Conservation (phyloP, 2,329 filamentous ascomycete species). For the Monilinia polystroma region DNA sequence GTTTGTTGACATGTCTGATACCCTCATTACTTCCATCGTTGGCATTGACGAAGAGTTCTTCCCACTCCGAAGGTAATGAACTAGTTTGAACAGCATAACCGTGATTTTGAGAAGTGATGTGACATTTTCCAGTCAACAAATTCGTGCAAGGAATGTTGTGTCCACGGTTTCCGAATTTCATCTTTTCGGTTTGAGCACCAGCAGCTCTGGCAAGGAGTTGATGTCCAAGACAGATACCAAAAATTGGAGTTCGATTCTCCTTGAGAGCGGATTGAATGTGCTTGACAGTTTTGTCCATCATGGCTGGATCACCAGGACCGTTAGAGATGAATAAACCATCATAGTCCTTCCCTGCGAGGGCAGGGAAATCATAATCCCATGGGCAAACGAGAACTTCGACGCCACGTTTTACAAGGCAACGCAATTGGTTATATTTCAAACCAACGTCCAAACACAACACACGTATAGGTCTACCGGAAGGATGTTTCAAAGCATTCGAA, state of each 20-base stretch:
- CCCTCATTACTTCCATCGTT: conserved; percentile 98
- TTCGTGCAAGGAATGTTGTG: conserved; percentile 98
- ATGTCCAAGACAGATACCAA: conserved; percentile 95
- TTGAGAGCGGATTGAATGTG: conserved; percentile 75
- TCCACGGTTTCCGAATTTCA: conserved; percentile 99
- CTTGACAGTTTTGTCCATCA: conserved; percentile 75
- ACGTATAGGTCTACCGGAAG: conserved; percentile 81
- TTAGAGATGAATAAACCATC: conserved; percentile 98
- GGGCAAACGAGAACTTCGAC: conserved; percentile 93
- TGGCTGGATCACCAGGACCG: conserved; percentile 91
- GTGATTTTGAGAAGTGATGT: conserved; percentile 99
- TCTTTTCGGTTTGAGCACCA: conserved; percentile 83
- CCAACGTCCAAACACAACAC: conserved; percentile 94
- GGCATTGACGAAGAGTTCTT: conserved; percentile 94
- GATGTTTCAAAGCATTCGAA: conserved; percentile 73
- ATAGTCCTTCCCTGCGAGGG: conserved; percentile 75
- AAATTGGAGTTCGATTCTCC: conserved; percentile 81
- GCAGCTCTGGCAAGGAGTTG: conserved; percentile 87
- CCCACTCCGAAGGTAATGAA: conserved; percentile 76
- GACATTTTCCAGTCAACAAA: conserved; percentile 91
- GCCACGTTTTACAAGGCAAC: conserved; percentile 86
- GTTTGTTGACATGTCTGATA: conserved; percentile 80
- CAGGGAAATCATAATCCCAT: conserved; percentile 90
- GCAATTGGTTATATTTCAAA: conserved; percentile 96
- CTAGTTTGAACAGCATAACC: conserved; percentile 87